Conservation (phyloP, 2,329 filamentous ascomycete genomes). For the Setomelanomma holmii region DNA sequence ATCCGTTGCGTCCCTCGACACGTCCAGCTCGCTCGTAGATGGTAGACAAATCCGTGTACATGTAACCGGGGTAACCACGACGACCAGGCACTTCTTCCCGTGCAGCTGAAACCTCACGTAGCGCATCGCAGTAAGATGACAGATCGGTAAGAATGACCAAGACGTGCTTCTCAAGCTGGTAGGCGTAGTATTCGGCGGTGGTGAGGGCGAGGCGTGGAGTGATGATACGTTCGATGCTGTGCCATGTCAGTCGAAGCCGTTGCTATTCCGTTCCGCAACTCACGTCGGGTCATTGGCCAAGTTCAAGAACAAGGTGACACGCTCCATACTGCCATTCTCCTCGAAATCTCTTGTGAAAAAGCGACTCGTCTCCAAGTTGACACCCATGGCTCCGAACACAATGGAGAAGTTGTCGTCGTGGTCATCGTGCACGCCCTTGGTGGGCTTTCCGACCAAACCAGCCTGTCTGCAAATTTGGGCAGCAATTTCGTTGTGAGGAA, state of each 20-base stretch:
- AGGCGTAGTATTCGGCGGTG: conserved; percentile 99
- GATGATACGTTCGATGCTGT: conserved; percentile 98
- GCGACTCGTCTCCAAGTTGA: conserved; percentile 97
- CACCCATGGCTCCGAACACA: conserved; percentile 99
- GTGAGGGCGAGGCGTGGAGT: conserved; percentile 97
- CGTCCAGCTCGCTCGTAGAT: conserved; percentile 99
- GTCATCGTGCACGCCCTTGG: conserved; percentile 93
- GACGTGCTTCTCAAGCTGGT: conserved; percentile 99
- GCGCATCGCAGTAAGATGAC: conserved; percentile 96
- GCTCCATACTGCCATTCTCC: conserved; percentile 98
- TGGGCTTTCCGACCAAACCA: conserved; percentile 87
- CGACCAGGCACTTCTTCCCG: conserved; percentile 98
- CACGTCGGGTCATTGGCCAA: conserved; percentile 98
- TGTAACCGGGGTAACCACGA: conserved; percentile 99
- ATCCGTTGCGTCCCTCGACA: conserved; percentile 95
- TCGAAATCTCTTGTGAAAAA: conserved; percentile 99
- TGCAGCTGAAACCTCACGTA: conserved; percentile 97
- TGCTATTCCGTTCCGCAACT: no score
- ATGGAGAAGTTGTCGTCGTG: conserved; percentile 99
- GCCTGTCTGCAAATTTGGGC: conserved; percentile 99
- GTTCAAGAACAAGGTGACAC: conserved; percentile 96
- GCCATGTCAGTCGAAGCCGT: conserved; percentile 33
- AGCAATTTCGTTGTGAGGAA: conserved; percentile 99
- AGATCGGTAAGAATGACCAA: conserved; percentile 98
- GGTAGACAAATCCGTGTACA: conserved; percentile 99